Base-by-base conservation (phyloP, 257 asterid species). In the Penstemon davidsonii region DNA sequence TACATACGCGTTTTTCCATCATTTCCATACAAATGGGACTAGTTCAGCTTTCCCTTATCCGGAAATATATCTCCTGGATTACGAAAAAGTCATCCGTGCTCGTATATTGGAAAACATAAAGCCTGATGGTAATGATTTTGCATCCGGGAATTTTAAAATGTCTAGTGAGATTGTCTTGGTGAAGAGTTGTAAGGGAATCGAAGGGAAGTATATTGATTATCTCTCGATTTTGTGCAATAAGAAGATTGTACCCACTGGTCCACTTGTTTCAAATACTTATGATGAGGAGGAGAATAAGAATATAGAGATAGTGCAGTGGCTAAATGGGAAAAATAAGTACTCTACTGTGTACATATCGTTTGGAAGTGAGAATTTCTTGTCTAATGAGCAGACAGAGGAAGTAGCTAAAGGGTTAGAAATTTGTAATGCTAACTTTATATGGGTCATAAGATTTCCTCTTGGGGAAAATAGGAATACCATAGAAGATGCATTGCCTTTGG, bases 311-410 rank as follows among this genome's bases (percentile, higher is more conserved):
- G 69, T 75, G 49, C 36, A 64, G 15, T 74, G 83, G 85, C 69
- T 81, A 36, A 46, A 51, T 8, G 68, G 52, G 67, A 81, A 68
- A 58, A 36, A 15, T 1, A 13, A 11, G n/a, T 9, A 36, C n/a
- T 81, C 83, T 3, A 67, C 72, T 40, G 18, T 81, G n/a, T 77
- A 62, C 65, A 71, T 78, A 46, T 75, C 83, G 0, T 81, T 81
- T 69, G 81, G 86, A 0, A 81, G 86, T 62, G 86, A 77, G 13
- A 61, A 54, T 51, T 74, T 66, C 43, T 33, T 77, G 51, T 57
- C 76, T 3, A 70, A 67, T 45, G 55, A 80, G 5, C 76, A 77
- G 47, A 73, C 74, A 0, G 55, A 25, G 18, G 84, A 70, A 9
- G 56, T 76, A 58, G 76, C 78, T 12, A 69, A 73, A 33, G 77